phyloP scores from a whole-genome alignment of 2,329 filamentous ascomycete species.

The Fusarium redolens region DNA sequence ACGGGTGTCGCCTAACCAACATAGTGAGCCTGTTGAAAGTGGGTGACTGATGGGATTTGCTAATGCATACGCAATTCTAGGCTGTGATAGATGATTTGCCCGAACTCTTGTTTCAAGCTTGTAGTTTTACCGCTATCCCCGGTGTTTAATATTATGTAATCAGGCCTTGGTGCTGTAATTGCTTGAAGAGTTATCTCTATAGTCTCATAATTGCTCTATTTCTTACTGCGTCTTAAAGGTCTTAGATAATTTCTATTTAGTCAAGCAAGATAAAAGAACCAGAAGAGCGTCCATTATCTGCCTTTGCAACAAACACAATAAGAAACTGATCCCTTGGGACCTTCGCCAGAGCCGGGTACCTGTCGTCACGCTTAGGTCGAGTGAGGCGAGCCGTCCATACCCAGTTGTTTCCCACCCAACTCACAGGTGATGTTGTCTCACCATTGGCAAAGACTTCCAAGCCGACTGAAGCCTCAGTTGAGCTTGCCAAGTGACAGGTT shows the following conservation, averaged over 20 bases:
- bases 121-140: no score
- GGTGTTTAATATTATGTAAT: no score
- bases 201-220: no score
- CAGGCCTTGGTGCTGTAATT: no score
- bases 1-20: no score
- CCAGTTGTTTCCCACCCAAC: neutral
- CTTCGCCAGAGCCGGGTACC: neutral
- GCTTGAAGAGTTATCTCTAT: no score
- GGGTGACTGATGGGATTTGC: no score
- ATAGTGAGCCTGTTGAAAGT: no score
- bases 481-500: fast-evolving
- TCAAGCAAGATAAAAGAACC: neutral
- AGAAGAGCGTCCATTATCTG: neutral
- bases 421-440: fast-evolving
- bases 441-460: neutral
- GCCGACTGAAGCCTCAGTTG: fast-evolving
- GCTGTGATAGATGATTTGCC: no score
- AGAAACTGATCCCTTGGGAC: constrained; percentile 4
- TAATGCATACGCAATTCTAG: no score
- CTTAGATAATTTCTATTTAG: fast-evolving
- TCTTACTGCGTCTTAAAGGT: no score
- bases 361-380: neutral
- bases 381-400: neutral
- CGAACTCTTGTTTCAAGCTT: no score
- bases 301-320: neutral